A percentile compares a stretch with the other conserved stretches of the same genome.
phyloP scores from a whole-genome alignment of 2,329 filamentous ascomycete species.

The Colletotrichum orchidophilum region DNA sequence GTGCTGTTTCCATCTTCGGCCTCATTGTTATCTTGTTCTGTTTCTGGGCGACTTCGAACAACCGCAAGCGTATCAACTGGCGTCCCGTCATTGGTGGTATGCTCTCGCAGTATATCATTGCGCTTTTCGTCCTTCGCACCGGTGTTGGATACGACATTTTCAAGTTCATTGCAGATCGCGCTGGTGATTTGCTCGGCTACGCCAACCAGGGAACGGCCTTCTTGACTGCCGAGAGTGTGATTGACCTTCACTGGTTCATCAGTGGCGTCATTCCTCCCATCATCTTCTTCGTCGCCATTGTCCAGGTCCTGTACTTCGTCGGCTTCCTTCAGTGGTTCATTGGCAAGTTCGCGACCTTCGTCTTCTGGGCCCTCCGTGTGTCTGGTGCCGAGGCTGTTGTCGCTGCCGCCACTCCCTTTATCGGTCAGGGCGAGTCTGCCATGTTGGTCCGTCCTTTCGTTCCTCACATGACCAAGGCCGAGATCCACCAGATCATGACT shows the following conservation, averaged over 20 bases:
- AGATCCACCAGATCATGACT: constrained; percentile 92
- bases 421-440: constrained; percentile 92
- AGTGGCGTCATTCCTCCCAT: constrained; percentile 86
- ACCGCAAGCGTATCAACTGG: constrained; percentile 73
- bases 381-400: constrained; percentile 95
- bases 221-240: constrained; percentile 63
- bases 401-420: constrained; percentile 91
- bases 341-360: constrained; percentile 85
- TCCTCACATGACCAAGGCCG: constrained; percentile 83
- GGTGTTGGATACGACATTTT: constrained; percentile 89
- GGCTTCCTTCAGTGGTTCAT: constrained; percentile 91
- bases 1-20: constrained; percentile 83
- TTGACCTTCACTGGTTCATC: constrained; percentile 72
- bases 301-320: constrained; percentile 85
- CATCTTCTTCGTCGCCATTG: constrained; percentile 95
- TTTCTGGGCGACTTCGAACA: constrained; percentile 77
- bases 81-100: constrained; percentile 89
- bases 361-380: constrained; percentile 89
- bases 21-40: constrained; percentile 73
- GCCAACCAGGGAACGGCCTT: constrained; percentile 79
- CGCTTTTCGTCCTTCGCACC: constrained; percentile 87
- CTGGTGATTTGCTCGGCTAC: constrained; percentile 78
- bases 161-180: constrained; percentile 82
- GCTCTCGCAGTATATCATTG: constrained; percentile 87
- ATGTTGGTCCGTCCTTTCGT: constrained; percentile 93